Evolutionary conservation across 2,329 filamentous ascomycete genomes (phyloP).

Genomic region (Neofusicoccum laricinum): DNA sequence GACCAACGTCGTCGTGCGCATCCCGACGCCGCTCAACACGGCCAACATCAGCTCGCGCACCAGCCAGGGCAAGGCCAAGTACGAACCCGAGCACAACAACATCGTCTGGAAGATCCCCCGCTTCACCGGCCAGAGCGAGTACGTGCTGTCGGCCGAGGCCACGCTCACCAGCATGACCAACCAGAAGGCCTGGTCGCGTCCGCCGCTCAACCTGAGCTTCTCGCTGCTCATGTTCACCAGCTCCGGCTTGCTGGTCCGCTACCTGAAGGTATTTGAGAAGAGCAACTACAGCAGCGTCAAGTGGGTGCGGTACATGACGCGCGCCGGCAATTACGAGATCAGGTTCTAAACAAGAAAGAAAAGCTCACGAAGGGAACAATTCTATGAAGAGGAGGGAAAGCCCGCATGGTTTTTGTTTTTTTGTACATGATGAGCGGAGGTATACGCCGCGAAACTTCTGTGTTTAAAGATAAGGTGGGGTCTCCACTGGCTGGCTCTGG

Average conservation of each 20-base stretch:
- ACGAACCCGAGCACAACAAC: constrained; percentile 95
- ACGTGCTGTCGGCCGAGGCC: constrained; percentile 89
- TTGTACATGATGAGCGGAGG: neutral
- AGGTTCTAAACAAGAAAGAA: constrained; percentile 50
- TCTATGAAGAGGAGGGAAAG: neutral
- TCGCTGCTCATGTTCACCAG: constrained; percentile 98
- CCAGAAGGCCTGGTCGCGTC: constrained; percentile 93
- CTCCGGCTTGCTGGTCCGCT: constrained; percentile 84
- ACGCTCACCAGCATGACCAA: constrained; percentile 95
- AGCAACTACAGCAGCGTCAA: constrained; percentile 98
- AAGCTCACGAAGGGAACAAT: neutral
- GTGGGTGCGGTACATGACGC: constrained; percentile 99
- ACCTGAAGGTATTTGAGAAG: constrained; percentile 99
- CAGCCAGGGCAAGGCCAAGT: constrained; percentile 95
- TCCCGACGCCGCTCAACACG: constrained; percentile 95
- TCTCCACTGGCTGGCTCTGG: neutral
- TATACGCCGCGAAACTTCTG: neutral
- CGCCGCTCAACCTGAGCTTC: constrained; percentile 88
- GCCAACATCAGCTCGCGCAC: constrained; percentile 90
- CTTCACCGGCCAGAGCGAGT: constrained; percentile 98
- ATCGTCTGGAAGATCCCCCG: constrained; percentile 98
- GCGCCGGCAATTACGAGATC: constrained; percentile 96
- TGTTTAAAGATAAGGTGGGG: neutral
- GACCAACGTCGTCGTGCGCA: constrained; percentile 90
- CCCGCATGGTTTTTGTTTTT: no score